phyloP scores from a whole-genome alignment of 2,329 filamentous ascomycete species.

The Coniella lustricola region DNA sequence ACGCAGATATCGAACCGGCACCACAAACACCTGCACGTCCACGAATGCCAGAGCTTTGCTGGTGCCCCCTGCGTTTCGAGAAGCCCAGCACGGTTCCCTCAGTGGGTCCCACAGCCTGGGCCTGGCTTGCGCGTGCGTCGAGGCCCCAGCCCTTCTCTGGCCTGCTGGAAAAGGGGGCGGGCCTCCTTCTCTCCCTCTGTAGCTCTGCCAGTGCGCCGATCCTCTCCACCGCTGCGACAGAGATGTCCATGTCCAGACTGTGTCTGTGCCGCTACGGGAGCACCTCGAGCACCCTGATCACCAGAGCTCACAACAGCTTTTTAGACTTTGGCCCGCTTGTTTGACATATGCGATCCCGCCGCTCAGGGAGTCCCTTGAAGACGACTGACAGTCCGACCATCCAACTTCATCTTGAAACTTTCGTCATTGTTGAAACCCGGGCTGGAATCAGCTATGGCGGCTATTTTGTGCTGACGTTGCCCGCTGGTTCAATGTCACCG shows the following conservation, averaged over 20 bases:
- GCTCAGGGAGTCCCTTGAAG: neutral
- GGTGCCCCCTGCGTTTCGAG: constrained; percentile 9
- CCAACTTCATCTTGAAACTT: neutral
- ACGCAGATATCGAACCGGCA: neutral
- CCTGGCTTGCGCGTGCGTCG: constrained; percentile 1
- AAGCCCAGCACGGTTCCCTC: constrained; percentile 9
- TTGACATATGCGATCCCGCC: neutral
- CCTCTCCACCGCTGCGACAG: neutral
- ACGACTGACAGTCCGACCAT: neutral
- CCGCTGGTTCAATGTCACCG: neutral
- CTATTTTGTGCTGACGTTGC: too few relatives aligned
- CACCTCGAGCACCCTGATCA: too few relatives aligned
- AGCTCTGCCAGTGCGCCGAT: constrained; percentile 1
- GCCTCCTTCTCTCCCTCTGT: neutral
- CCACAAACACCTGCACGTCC: neutral
- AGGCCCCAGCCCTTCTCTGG: neutral
- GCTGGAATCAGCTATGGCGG: neutral
- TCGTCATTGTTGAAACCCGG: neutral
- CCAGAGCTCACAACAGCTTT: neutral
- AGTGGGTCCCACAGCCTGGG: neutral
- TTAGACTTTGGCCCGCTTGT: neutral
- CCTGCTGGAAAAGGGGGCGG: constrained; percentile 11
- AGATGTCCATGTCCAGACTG: too few relatives aligned
- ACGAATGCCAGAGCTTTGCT: neutral
- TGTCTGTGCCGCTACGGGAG: neutral